phyloP scores from a whole-genome alignment of 805 yeast genomes.

The Myxozyma sirexii region DNA sequence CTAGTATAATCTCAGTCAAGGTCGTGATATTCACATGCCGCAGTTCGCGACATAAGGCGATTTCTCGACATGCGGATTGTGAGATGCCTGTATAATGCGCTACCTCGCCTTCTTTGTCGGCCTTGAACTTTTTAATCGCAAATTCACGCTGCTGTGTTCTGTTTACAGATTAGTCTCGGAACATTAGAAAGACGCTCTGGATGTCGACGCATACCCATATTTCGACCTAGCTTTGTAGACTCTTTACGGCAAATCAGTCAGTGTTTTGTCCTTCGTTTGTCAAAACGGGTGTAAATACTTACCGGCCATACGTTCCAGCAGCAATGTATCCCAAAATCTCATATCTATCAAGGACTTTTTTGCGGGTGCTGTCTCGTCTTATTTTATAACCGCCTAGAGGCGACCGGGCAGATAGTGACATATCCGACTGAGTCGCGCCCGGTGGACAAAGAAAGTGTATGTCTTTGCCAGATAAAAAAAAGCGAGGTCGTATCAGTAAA shows the following conservation, averaged over 20 bases:
- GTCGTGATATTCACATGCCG: conserved; percentile 76
- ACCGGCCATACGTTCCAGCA: conserved; percentile 90
- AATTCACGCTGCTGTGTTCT: conserved; percentile 45
- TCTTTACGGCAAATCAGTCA: conserved; percentile 41
- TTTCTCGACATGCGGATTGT: conserved; percentile 93
- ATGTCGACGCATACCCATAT: conserved; percentile 35
- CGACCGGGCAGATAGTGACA: conserved; percentile 25
- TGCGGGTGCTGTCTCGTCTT: conserved; percentile 65
- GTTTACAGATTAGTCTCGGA: not conserved
- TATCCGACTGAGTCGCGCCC: not conserved
- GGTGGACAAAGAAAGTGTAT: not conserved
- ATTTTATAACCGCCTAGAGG: conserved; percentile 54
- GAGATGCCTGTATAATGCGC: conserved; percentile 92
- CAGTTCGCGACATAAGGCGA: conserved; percentile 90
- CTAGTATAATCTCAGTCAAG: conserved; percentile 80
- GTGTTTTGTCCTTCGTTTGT: no score
- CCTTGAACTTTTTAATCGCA: conserved; percentile 95
- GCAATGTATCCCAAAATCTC: conserved; percentile 94
- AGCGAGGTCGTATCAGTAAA: no score
- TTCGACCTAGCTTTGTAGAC: conserved; percentile 82
- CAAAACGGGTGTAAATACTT: not conserved
- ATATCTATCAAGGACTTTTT: conserved; percentile 79
- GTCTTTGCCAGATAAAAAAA: no score
- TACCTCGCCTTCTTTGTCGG: conserved; percentile 88
- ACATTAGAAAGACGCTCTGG: not conserved